Percentiles rank a stretch among this genome's conserved stretches.
Evolutionary conservation across 805 yeast species (phyloP).

Genomic region (Teunomyces stri): DNA sequence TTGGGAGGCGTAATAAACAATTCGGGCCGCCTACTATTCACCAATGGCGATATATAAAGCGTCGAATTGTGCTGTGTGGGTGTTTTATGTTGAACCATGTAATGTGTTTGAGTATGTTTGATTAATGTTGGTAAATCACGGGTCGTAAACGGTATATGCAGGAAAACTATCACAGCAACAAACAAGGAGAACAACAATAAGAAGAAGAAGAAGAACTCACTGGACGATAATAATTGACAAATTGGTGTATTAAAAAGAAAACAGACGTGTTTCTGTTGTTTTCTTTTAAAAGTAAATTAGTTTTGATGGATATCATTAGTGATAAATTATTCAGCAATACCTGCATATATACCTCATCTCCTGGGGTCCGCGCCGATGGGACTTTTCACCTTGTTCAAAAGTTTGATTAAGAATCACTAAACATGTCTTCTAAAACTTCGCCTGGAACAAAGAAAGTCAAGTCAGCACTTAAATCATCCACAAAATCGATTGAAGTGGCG

Average conservation of each 20-base stretch:
- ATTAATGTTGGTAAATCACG: not conserved
- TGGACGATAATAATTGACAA: too few relatives aligned
- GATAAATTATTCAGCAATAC: not conserved
- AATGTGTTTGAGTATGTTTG: too few relatives aligned
- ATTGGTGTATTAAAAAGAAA: too few relatives aligned
- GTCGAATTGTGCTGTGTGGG: slow-evolving; percentile 70
- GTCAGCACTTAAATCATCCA: slow-evolving; percentile 1
- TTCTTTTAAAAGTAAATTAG: too few relatives aligned
- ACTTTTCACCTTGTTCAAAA: not conserved
- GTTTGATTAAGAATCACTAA: not conserved
- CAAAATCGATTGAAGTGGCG: slow-evolving; percentile 1
- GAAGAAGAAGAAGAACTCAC: too few relatives aligned
- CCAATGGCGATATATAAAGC: slow-evolving; percentile 67
- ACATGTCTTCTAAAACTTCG: not conserved
- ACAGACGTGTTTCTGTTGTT: too few relatives aligned
- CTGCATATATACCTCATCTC: slow-evolving; percentile 2
- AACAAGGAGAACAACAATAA: too few relatives aligned
- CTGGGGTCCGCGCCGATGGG: not conserved
- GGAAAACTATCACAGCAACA: not conserved
- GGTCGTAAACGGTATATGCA: not conserved
- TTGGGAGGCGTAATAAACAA: slow-evolving; percentile 48
- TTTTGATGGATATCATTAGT: too few relatives aligned
- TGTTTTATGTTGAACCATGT: slow-evolving; percentile 19
- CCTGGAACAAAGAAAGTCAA: not conserved
- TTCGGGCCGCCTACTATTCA: slow-evolving; percentile 42